These are phyloP conservation scores for Micractinium sp. DNA, from an alignment of 139 green algal genomes.

Conservation along the genomic window DNA sequence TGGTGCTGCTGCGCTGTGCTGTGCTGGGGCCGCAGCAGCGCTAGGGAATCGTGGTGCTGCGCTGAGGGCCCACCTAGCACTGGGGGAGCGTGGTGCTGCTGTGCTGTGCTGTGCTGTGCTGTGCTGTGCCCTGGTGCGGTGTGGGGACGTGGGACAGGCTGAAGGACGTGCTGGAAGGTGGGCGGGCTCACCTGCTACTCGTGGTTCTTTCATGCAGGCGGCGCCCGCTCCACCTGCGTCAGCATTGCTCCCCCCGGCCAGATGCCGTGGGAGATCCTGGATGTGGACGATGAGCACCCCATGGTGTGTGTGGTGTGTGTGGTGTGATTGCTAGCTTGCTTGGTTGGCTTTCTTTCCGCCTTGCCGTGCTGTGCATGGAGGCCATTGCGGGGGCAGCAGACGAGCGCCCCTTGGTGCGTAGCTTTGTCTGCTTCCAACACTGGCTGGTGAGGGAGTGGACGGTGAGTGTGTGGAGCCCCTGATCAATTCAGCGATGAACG, in stretches of 20 bases:
- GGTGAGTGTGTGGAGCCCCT: too few species aligned
- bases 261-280: constrained; percentile 45
- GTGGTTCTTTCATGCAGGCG: background rate
- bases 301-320: background rate
- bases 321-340: too few species aligned
- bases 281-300: constrained; percentile 36
- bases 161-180: background rate
- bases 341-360: too few species aligned
- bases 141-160: too few species aligned
- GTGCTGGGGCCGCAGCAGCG: background rate
- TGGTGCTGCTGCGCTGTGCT: background rate
- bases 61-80: background rate
- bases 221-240: constrained; percentile 6
- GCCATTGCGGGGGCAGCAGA: too few species aligned
- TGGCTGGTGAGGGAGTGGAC: too few species aligned
- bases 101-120: background rate
- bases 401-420: too few species aligned
- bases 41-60: background rate
- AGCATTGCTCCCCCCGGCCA: constrained; percentile 44
- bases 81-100: background rate
- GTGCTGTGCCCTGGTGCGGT: background rate
- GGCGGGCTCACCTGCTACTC: background rate
- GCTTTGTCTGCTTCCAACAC: too few species aligned
- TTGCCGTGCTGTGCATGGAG: too few species aligned
- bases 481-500: too few species aligned